A percentile compares a stretch with the other conserved stretches of the same genome.
phyloP scores from a whole-genome alignment of 2,329 filamentous ascomycete species.

The Knufia fluminis region DNA sequence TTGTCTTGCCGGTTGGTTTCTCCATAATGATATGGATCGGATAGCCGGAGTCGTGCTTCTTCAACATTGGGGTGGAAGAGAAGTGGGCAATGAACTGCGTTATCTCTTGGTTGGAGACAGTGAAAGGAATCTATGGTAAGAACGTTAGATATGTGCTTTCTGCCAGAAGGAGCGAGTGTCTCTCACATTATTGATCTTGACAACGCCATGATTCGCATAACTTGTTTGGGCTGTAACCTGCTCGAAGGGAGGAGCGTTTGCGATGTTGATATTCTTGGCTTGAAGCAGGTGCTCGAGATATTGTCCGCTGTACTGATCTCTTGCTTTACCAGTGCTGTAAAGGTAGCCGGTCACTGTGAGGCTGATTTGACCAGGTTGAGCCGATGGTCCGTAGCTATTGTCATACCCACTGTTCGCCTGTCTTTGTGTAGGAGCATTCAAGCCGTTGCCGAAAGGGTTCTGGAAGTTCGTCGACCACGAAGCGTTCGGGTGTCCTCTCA shows the following conservation, averaged over 20 bases:
- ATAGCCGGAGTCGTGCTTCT: conserved; percentile 27
- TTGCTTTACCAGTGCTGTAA: conserved; percentile 3
- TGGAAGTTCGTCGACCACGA: neutral
- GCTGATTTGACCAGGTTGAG: neutral
- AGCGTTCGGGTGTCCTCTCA: neutral
- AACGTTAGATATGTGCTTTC: conserved; percentile 4
- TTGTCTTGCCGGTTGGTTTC: conserved; percentile 47
- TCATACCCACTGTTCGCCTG: neutral
- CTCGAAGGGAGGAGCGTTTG: conserved; percentile 20
- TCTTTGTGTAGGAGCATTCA: neutral
- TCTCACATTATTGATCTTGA: conserved; percentile 29
- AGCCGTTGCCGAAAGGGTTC: neutral
- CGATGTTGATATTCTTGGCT: conserved; percentile 6
- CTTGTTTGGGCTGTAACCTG: conserved; percentile 16
- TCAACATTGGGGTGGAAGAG: conserved; percentile 24
- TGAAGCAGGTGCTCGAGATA: conserved; percentile 5
- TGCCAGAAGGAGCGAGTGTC: too few species aligned
- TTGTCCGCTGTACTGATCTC: neutral
- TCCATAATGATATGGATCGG: conserved; percentile 51
- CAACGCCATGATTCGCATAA: conserved; percentile 24
- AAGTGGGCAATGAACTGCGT: conserved; percentile 39
- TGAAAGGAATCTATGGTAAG: conserved; percentile 39
- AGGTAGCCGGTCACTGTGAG: conserved; percentile 2
- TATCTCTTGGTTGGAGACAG: conserved; percentile 42
- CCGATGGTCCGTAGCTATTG: neutral